Base-by-base conservation (phyloP, 805 yeast species). In the Candida cerambycidarum region DNA sequence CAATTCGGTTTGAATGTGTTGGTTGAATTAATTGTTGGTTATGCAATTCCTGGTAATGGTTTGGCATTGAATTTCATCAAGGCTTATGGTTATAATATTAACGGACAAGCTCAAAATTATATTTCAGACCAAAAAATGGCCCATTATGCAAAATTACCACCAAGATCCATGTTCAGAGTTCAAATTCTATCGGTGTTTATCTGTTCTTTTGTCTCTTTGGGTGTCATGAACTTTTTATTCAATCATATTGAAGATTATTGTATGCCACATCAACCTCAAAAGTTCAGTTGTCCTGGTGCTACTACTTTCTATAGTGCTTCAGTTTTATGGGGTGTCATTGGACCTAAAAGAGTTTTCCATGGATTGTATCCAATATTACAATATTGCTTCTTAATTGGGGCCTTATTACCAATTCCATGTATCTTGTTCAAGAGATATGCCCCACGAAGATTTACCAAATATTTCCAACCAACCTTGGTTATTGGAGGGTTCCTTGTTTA, bases 311-410 rank as follows among this genome's bases (percentile, higher is more conserved):
- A 65, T 61, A 67, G 73, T 28, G 78, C 86, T 2, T 74, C 84
- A 0, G 69, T 82, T 16, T 59, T 79, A 38, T 83, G 87, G 87
- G 88, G 86, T 41, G 73, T 61, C 56, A 72, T 83, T 50, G 88
- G 88, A 0, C 71, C 71, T 9, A 58, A 59, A 53, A 61, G 55
- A 43, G 65, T 62, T 4, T 64, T 64, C 41, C 47, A 46, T 13
- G 63, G 63, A n/a, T 45, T 63, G 19, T 63, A 65, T 46, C 70
- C 69, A 15, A 41, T 61, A 18, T 54, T 65, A 48, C 56, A 59
- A 47, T 64, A 51, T 46, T 63, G 65, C 32, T 63, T 66, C 55
- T 56, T 65, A 47, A 58, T 66, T 32, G 71, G 70, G 7, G 52
- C 56, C 34, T 50, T 63, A 33, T 43, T 57, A 15, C 62, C 57